Base-by-base conservation (phyloP, 371 early-diverging fungal species). In the Paramicrosporidium saccamoebae region DNA sequence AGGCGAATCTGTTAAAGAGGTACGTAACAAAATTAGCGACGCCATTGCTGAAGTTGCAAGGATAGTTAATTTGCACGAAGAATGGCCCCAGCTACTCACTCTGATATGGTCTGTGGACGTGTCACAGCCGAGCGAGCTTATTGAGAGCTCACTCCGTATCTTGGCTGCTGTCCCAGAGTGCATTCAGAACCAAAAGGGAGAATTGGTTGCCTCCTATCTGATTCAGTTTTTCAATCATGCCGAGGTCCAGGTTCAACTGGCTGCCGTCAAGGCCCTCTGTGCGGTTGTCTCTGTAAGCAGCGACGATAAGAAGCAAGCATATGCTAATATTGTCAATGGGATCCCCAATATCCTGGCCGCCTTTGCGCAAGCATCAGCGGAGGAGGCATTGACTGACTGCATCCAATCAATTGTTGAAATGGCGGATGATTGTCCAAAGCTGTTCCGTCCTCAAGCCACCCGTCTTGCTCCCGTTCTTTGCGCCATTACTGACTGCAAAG, bases 11-110 rank as follows among this genome's bases (percentile, higher is more conserved):
- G 66, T 59, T 28, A 39, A 42, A 27, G 39, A 48, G 10, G 64
- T 72, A 12, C 55, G 81, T 21, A 62, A 72, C 41, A 86, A 82
- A 46, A 44, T 88, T 17, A 63, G 72, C 34, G 88, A 88, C 43
- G 63, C 77, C 19, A 64, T 79, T 35, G 46, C 81, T 12, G 82
- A 86, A 32, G 43, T 88, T 17, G 60, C 64, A 27, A 61, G 59
- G 36, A 53, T 26, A 14, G 15, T 11, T 15, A 28, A 29, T 15
- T 32, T 30, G 14, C 33, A 26, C 9, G 59, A 46, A 18, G 48
- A 47, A 27, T 88, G 84, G 86, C 51, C 50, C 4, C 62, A 62
- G 27, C 50, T 88, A 12, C 42, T 66, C n/a, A 48, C 53, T 19
- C 63, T 64, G 10, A 41, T 84, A 29, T 62, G 68, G 30, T 57